A percentile compares a stretch with the other conserved stretches of the same genome.
These are phyloP conservation scores for Cryphonectria carpinicola DNA, from an alignment of 2,329 filamentous ascomycete genomes.

Conservation along the genomic window DNA sequence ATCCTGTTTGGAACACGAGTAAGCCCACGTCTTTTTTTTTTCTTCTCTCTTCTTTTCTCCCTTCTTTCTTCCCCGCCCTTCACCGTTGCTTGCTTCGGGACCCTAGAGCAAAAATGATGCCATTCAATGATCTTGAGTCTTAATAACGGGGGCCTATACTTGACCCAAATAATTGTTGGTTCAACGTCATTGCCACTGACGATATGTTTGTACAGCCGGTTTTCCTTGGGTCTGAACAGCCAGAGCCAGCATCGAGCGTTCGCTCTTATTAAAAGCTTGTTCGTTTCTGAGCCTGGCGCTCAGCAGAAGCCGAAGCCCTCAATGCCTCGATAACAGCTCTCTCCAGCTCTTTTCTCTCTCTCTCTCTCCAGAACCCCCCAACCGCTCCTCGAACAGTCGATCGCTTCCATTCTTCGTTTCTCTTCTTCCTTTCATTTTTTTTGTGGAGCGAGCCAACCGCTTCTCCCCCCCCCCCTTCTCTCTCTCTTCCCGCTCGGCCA, in stretches of 20 bases:
- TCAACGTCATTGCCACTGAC: constrained; percentile 1
- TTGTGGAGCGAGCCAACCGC: not conserved
- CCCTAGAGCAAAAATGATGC: constrained; percentile 12
- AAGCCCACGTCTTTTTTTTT: constrained; percentile 7
- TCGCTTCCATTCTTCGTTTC: not conserved
- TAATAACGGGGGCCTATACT: not conserved
- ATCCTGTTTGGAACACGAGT: constrained; percentile 28
- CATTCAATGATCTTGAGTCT: constrained; percentile 18
- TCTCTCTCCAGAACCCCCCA: not conserved
- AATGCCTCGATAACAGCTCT: constrained; percentile 21
- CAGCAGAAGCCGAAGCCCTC: constrained; percentile 14
- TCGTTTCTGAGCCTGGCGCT: constrained; percentile 21
- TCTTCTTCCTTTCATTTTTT: constrained; percentile 1
- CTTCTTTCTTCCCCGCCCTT: not conserved
- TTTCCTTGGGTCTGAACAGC: not conserved
- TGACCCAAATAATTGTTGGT: not conserved
- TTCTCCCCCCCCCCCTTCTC: not conserved
- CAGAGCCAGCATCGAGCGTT: not conserved
- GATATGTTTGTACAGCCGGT: not conserved
- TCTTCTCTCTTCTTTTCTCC: no score
- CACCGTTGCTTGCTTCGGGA: not conserved
- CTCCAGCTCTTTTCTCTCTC: not conserved
- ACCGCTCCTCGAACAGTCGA: not conserved
- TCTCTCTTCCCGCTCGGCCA: constrained; percentile 10
- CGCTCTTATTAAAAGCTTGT: not conserved